Base-by-base conservation (phyloP, 2,329 filamentous ascomycete genomes). In the Emericellopsis cladophorae region DNA sequence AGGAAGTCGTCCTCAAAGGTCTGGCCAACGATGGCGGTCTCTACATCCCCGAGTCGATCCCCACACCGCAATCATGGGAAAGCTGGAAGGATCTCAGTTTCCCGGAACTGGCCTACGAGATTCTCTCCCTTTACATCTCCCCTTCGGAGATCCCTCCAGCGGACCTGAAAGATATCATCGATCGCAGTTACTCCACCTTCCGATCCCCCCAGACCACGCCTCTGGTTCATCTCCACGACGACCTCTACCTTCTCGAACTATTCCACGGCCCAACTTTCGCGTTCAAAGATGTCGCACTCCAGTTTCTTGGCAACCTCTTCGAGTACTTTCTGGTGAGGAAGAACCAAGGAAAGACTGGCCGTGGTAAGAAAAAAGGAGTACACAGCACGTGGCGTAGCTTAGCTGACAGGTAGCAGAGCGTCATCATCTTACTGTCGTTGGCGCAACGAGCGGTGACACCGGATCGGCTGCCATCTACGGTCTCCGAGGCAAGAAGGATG, bases 381-480 rank as follows among this genome's bases (percentile, higher is more conserved):
- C 14, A 15, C 24, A 40, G 29, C 16, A 44, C 40, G 40, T 24
- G 9, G 9, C 12, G 4, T 9, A 12, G 12, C 26, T 9, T 29
- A 3, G 23, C 39, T 45, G 22, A 41, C 23, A 29, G 26, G 10
- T 7, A 21, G 29, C 63, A 64, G 76, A 82, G 47, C 68, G 84
- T 50, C 81, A 92, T 56, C 85, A 92, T 54, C 67, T 95, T 49
- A 89, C 86, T 0, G 85, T 94, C 4, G 79, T 95, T 42, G 88
- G 86, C 16, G 87, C 86, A 24, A 94, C 87, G 14, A 87, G 81
- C 53, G 87, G 87, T 47, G 86, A 88, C 58, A 96, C 90, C 23
- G 90, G 90, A 21, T 95, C 87, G 23, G 90, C 90, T 10, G 92
- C 92, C 49, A 96, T 98, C 51, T 95, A 96, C 56, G 92, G 92